Evolutionary conservation across 495 filamentous ascomycete species (phyloP), one percentile per base, ranked within the genome.

Genomic region (Oidiodendron maius): DNA sequence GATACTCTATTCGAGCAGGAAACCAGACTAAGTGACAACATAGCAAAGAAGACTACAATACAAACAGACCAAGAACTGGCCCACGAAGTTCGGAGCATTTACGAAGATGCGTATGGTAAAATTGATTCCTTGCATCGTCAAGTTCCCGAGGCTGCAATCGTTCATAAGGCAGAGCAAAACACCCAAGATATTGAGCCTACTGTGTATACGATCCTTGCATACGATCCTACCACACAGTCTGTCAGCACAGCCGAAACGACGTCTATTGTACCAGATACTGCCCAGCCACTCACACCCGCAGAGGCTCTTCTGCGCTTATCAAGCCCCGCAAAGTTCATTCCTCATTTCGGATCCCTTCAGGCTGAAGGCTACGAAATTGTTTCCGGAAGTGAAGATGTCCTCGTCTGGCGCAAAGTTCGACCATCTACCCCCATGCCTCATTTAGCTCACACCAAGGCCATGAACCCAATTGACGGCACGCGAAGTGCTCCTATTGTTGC

Each of bases 301-400:
- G 81, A 89, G 37, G 74, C 82, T 3, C 64, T 93, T 8, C 69
- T 77, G 8, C 79, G 75, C n/a, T 69, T 91, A 11, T 77, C 81
- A 40, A 79, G 84, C 50, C 83, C 86, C 0, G 71, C 82, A 17
- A 82, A 81, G 48, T 93, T 91, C 61, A 69, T 89, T 26, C 76
- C 84, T 0, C 74, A 87, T 47, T 81, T 91, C 39, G 69, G 68
- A 1, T 64, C 71, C 13, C 75, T 93, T 51, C 71, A 83, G 53
- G 62, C 70, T 10, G 71, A 84, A 34, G 87, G 87, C 1, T 91
- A 83, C 52, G 83, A 86, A 44, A 85, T 91, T 46, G 77, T 84
- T 9, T 81, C 81, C 3, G 84, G 84, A 5, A 72, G 75, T 46
- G 77, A 74, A 4, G 77, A 91, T 58, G 71, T 91, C 6, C 71